Base-by-base conservation (phyloP, 139 green algal species). In the Diplosphaera chodatii region DNA sequence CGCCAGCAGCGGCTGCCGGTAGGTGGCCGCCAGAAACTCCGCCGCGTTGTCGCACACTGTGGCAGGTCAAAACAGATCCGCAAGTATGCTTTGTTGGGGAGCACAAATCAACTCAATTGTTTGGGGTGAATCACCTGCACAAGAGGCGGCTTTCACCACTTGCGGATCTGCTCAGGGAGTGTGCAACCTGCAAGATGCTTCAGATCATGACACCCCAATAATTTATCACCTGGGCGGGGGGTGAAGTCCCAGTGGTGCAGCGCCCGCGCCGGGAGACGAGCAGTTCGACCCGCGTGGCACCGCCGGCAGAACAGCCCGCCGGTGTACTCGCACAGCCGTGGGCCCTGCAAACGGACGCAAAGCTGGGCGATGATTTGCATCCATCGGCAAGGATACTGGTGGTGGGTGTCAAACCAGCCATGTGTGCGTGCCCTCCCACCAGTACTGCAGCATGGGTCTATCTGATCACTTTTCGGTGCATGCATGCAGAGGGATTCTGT, bases 191-290 rank as follows among this genome's bases (percentile, higher is more conserved):
- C 37, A 48, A 48, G 37, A 48, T 48, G 37, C 13, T 48, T n/a
- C n/a, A n/a, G n/a, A n/a, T n/a, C n/a, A n/a, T n/a, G n/a, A 48
- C 37, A 48, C 10, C 37, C 6, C 37, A 25, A 59, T 25, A 10
- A 59, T 27, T 5, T 23, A 48, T 25, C 18, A 59, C 48, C 48
- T 59, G 64, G 70, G 6, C 65, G 65, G 13, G 68, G 68, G 30
- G 63, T 63, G 63, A 89, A 89, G 67, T 87, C 83, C 84, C 84
- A 89, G n/a, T 66, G 13, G 30, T 83, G 77, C 32, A 89, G 72
- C 32, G 86, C 82, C 0, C 70, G 68, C 27, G 78, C 62, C 0
- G 84, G 84, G 3, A 89, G 23, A 1, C 78, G 55, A 2, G 75
- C 70, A 13, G 41, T 73, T 15, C 80, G 67, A 32, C 65, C 33